These are phyloP conservation scores for Cystoisospora suis DNA, from an alignment of 169 alveolate genomes.

Conservation along the genomic window DNA sequence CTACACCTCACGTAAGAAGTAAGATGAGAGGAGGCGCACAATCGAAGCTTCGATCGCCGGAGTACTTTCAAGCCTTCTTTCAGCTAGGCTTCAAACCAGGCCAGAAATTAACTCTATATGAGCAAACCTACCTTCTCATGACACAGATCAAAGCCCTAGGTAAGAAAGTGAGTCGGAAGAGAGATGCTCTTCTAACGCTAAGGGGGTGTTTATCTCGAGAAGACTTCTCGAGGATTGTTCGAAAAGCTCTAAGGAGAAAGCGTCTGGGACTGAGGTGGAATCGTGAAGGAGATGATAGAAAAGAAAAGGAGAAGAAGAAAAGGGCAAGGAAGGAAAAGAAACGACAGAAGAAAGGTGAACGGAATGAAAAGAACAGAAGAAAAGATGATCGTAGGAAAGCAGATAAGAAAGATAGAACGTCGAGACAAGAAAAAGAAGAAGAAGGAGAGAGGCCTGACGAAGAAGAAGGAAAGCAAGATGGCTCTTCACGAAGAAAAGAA, in stretches of 20 bases:
- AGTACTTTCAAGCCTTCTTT: neutral
- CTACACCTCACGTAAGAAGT: no score
- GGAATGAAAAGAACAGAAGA: neutral
- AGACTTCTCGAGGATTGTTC: neutral
- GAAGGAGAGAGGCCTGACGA: neutral
- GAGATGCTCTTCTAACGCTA: neutral
- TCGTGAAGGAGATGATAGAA: neutral
- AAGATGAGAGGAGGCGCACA: no score
- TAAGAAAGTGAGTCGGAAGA: neutral
- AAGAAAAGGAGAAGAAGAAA: neutral
- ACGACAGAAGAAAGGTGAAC: no score
- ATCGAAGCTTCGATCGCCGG: no score
- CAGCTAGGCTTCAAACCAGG: neutral
- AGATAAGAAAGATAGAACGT: neutral
- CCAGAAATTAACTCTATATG: neutral
- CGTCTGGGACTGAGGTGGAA: neutral
- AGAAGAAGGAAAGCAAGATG: neutral
- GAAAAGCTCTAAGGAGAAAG: neutral
- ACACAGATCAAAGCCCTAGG: neutral
- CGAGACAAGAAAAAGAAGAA: neutral
- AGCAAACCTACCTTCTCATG: neutral
- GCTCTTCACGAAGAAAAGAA: neutral
- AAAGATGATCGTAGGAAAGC: neutral
- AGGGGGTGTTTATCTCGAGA: slow-evolving; percentile 3
- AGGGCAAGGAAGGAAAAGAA: no score